Conservation (phyloP, 306 rosid species). For the Crataegus laevigata region DNA sequence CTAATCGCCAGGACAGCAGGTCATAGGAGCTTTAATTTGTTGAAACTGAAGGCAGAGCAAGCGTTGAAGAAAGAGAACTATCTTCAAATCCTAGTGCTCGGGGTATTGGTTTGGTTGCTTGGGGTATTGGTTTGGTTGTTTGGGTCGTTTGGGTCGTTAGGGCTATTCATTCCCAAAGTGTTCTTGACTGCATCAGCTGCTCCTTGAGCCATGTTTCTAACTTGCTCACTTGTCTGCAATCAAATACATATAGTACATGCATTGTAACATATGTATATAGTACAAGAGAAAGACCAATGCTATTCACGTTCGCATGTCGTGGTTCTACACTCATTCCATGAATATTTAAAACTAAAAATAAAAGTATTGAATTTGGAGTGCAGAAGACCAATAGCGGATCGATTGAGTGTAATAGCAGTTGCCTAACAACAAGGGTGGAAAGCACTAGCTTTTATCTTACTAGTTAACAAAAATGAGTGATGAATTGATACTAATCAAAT, state of each 20-base stretch:
- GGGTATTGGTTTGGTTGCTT: conserved; percentile 1
- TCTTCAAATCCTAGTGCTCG: conserved; percentile 10
- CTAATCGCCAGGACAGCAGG: background rate
- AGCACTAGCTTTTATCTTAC: background rate
- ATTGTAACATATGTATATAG: background rate
- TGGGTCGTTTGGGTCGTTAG: conserved; percentile 1
- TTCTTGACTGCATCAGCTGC: conserved; percentile 47
- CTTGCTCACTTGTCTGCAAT: conserved; percentile 47
- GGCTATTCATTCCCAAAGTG: conserved; percentile 48
- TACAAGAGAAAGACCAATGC: background rate
- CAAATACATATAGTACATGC: background rate
- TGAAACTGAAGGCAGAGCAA: background rate
- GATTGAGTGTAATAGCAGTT: background rate
- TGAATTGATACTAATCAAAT: background rate
- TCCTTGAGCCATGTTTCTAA: conserved; percentile 53
- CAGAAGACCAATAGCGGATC: background rate
- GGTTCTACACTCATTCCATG: background rate
- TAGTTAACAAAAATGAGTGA: background rate
- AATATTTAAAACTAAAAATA: background rate
- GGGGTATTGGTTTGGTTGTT: background rate
- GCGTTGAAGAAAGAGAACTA: background rate
- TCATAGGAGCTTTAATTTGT: background rate
- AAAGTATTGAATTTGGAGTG: background rate
- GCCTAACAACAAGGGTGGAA: background rate
- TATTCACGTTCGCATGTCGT: background rate